These are phyloP conservation scores for Colletotrichum truncatum DNA, from an alignment of 2,329 filamentous ascomycete species.

Conservation along the genomic window DNA sequence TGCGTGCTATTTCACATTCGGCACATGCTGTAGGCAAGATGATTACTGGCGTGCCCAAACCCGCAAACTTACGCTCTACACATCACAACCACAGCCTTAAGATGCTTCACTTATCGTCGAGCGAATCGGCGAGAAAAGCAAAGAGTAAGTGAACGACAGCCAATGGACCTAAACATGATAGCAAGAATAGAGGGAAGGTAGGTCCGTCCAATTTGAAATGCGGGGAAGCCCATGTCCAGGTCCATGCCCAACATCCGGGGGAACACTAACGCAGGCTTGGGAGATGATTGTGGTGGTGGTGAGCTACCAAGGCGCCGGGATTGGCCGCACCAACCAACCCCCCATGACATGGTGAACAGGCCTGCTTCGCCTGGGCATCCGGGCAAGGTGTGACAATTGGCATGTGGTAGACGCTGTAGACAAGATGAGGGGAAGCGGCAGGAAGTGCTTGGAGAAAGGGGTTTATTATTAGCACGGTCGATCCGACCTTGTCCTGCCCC, in stretches of 20 bases:
- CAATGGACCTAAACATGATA: no score
- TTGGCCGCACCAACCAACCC: neutral
- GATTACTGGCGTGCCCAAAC: no score
- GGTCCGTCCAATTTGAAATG: neutral
- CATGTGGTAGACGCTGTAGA: slow-evolving; percentile 17
- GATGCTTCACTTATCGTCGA: no score
- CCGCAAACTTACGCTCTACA: no score
- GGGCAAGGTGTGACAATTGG: slow-evolving; percentile 10
- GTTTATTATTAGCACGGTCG: slow-evolving; percentile 8
- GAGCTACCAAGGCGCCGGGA: slow-evolving; percentile 1
- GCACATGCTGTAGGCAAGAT: no score
- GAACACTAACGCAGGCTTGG: neutral
- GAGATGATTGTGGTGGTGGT: neutral
- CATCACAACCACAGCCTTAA: no score
- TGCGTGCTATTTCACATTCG: no score
- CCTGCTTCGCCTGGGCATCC: neutral
- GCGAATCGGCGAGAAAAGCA: no score
- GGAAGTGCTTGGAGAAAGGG: neutral
- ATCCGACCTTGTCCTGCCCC: neutral
- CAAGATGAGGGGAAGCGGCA: slow-evolving; percentile 14
- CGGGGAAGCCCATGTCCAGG: neutral
- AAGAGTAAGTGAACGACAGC: no score
- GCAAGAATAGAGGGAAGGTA: no score
- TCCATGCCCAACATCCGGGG: neutral
- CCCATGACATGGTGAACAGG: neutral